Evolutionary conservation across 352 stramenopile species (phyloP).

Genomic region (Pythium utonaiense): DNA sequence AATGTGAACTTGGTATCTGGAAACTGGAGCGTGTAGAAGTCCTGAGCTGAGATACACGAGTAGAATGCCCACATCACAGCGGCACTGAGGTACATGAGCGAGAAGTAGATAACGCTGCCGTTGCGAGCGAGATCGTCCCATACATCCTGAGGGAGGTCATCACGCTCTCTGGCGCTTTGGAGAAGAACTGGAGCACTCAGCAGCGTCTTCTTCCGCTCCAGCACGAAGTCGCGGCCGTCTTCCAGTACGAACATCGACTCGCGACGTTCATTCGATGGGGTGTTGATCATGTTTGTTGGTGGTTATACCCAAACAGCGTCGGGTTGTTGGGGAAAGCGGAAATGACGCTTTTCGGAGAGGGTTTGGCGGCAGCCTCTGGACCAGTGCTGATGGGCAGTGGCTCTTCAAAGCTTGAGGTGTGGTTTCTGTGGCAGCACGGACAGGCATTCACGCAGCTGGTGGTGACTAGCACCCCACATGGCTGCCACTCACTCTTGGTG

Average conservation of each 20-base stretch:
- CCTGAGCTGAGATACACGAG: conserved; percentile 64
- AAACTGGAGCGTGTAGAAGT: conserved; percentile 58
- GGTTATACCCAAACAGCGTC: neutral
- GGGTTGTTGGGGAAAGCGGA: neutral
- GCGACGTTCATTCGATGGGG: conserved; percentile 7
- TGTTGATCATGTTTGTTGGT: conserved; percentile 12
- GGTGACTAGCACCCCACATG: neutral
- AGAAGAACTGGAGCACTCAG: conserved; percentile 9
- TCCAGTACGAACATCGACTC: conserved; percentile 14
- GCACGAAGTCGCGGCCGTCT: neutral
- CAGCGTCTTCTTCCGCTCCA: conserved; percentile 19
- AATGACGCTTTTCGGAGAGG: neutral
- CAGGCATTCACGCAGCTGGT: neutral
- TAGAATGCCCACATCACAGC: conserved; percentile 75
- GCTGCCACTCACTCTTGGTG: neutral
- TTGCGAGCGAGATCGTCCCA: conserved; percentile 54
- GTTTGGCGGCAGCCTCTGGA: neutral
- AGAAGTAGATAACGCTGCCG: conserved; percentile 52
- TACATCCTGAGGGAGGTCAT: conserved; percentile 55
- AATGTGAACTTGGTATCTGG: conserved; percentile 60
- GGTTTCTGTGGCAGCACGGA: neutral
- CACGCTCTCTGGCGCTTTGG: conserved; percentile 15
- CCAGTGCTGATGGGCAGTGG: neutral
- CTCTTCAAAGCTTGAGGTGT: neutral
- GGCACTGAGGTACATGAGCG: conserved; percentile 67